A percentile compares a stretch with the other conserved stretches of the same genome.
Conservation (phyloP, 1,139 yeast genomes). For the Petasospora rhodanensis region DNA sequence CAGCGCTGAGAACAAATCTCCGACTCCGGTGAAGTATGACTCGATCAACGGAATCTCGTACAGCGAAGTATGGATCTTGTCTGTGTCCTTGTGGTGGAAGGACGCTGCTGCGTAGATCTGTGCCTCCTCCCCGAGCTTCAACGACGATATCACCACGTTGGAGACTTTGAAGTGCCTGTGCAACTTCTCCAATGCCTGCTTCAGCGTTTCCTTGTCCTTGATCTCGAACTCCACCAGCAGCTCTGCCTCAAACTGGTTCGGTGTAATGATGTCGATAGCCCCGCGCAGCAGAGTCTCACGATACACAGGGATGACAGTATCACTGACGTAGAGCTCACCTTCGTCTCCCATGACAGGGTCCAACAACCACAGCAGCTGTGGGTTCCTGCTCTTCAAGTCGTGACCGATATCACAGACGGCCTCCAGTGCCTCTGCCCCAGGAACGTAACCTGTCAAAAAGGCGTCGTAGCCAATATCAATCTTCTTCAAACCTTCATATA, state of each 20-base stretch:
- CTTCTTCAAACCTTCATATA: constrained; percentile 32
- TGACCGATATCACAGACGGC: constrained; percentile 30
- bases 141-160: constrained; percentile 47
- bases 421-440: constrained; percentile 42
- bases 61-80: constrained; percentile 11
- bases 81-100: constrained; percentile 4
- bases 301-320: constrained; percentile 52
- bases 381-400: constrained; percentile 23
- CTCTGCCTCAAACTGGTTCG: constrained; percentile 72
- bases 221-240: constrained; percentile 45
- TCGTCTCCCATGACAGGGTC: constrained; percentile 82
- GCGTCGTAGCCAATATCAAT: constrained; percentile 39
- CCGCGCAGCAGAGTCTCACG: constrained; percentile 37
- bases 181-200: constrained; percentile 37
- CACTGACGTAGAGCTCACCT: constrained; percentile 59
- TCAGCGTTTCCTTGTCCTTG: constrained; percentile 32
- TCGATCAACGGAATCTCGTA: constrained; percentile 52
- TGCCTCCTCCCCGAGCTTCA: constrained; percentile 19
- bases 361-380: constrained; percentile 39
- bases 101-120: constrained; percentile 18
- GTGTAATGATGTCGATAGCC: constrained; percentile 56
- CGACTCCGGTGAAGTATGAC: constrained; percentile 72
- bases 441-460: constrained; percentile 56
- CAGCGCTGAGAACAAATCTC: constrained; percentile 64
- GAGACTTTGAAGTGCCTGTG: constrained; percentile 39